A percentile compares a stretch with the other conserved stretches of the same genome.
Evolutionary conservation across 2,329 filamentous ascomycete species (phyloP).

Genomic region (Alternaria ventricosa): DNA sequence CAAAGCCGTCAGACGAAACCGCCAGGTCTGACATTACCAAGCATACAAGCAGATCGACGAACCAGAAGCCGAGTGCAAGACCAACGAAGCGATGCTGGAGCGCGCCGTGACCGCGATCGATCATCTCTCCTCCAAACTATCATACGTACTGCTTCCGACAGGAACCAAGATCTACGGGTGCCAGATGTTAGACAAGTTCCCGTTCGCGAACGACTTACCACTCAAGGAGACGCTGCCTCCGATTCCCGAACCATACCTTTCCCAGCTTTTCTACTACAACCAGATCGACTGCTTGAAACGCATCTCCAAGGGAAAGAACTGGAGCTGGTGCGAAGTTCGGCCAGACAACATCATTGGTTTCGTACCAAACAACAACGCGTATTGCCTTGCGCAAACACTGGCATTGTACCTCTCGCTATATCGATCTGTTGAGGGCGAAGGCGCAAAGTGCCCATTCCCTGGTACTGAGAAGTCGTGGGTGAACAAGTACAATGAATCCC

Average conservation of each 20-base stretch:
- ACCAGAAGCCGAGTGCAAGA: slow-evolving; percentile 34
- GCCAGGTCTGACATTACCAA: slow-evolving; percentile 5
- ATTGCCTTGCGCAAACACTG: slow-evolving; percentile 47
- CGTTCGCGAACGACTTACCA: slow-evolving; percentile 40
- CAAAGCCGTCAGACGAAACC: not conserved
- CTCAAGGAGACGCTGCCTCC: slow-evolving; percentile 40
- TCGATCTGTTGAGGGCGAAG: slow-evolving; percentile 47
- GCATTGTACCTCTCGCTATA: slow-evolving; percentile 50
- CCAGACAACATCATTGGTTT: slow-evolving; percentile 54
- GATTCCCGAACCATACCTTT: slow-evolving; percentile 44
- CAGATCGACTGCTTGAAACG: slow-evolving; percentile 50
- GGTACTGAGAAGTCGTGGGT: slow-evolving; percentile 48
- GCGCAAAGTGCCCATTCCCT: slow-evolving; percentile 50
- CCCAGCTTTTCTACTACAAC: slow-evolving; percentile 51
- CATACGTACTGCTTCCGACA: slow-evolving; percentile 42
- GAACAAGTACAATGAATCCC: slow-evolving; percentile 50
- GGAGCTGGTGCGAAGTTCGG: slow-evolving; percentile 52
- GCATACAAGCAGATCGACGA: slow-evolving; percentile 43
- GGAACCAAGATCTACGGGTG: slow-evolving; percentile 52
- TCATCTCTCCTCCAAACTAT: slow-evolving; percentile 32
- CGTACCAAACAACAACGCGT: slow-evolving; percentile 51
- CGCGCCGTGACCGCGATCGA: slow-evolving; percentile 46
- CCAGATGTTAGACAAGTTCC: slow-evolving; percentile 46
- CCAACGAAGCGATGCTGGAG: slow-evolving; percentile 49
- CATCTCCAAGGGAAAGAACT: slow-evolving; percentile 47